phyloP scores from a whole-genome alignment of 2,329 filamentous ascomycete species.

The Arthrobotrys musiformis region DNA sequence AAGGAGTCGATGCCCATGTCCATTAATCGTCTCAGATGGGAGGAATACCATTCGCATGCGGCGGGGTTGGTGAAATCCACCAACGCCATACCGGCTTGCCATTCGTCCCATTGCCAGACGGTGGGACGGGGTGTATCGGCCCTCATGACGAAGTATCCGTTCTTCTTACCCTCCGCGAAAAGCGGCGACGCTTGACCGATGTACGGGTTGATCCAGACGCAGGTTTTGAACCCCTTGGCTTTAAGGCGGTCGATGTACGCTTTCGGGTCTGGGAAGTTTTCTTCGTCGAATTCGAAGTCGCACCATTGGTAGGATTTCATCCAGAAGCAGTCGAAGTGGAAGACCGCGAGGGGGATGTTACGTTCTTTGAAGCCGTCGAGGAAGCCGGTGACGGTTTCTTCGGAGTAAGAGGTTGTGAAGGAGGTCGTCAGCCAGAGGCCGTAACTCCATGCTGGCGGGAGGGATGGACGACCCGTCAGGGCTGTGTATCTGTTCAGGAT shows the following conservation, averaged over 20 bases:
- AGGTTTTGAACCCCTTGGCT: conserved; percentile 73
- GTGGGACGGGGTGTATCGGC: conserved; percentile 69
- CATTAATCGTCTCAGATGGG: conserved; percentile 72
- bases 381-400: conserved; percentile 74
- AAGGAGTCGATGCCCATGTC: conserved; percentile 76
- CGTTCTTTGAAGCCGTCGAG: conserved; percentile 75
- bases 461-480: conserved; percentile 73
- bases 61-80: conserved; percentile 79
- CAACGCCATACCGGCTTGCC: conserved; percentile 80
- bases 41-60: conserved; percentile 73
- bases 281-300: conserved; percentile 76
- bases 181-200: conserved; percentile 75
- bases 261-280: conserved; percentile 75
- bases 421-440: conserved; percentile 81
- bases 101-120: conserved; percentile 80
- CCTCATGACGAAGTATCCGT: conserved; percentile 76
- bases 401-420: conserved; percentile 79
- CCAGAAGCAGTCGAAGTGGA: conserved; percentile 83
- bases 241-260: conserved; percentile 74
- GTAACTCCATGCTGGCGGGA: conserved; percentile 78
- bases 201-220: conserved; percentile 81
- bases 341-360: conserved; percentile 75
- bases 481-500: conserved; percentile 74
- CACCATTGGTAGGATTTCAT: conserved; percentile 80
- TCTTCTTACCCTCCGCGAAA: conserved; percentile 73